Conservation (phyloP, 352 stramenopile genomes). For the Globisporangium paddicum region DNA sequence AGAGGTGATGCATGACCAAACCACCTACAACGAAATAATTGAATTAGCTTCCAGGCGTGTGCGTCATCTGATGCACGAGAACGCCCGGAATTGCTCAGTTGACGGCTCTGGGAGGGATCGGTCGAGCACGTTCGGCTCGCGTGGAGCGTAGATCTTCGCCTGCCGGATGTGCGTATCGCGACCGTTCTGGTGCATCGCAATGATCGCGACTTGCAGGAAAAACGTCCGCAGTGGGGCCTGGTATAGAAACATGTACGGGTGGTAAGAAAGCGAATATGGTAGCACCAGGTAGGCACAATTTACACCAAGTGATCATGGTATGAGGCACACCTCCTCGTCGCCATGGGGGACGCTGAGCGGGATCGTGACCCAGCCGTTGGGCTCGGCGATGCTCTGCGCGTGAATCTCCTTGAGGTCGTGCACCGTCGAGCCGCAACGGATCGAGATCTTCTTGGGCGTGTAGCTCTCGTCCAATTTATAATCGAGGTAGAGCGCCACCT, state of each 20-base stretch:
- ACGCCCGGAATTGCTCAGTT: conserved; percentile 67
- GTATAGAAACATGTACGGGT: not conserved
- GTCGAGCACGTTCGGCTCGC: conserved; percentile 49
- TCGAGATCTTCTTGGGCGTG: conserved; percentile 94
- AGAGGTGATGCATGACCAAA: too few relatives aligned
- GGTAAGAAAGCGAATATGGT: not conserved
- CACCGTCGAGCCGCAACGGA: conserved; percentile 91
- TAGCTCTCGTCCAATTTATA: conserved; percentile 98
- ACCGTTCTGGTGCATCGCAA: conserved; percentile 98
- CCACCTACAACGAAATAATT: not conserved
- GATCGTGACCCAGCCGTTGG: conserved; percentile 93
- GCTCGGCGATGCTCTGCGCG: conserved; percentile 90
- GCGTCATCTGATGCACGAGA: conserved; percentile 47
- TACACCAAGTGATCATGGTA: not conserved
- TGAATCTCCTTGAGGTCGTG: conserved; percentile 96
- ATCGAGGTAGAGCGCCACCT: conserved; percentile 97
- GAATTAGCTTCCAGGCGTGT: not conserved
- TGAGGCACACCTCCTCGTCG: conserved; percentile 26
- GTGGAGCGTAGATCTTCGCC: conserved; percentile 89
- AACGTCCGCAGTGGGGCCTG: conserved; percentile 77
- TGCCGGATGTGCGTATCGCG: conserved; percentile 95
- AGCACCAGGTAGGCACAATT: too few relatives aligned
- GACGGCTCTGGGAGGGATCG: conserved; percentile 46
- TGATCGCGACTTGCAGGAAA: conserved; percentile 95
- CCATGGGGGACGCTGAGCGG: conserved; percentile 40